Evolutionary conservation across 1,139 yeast species (phyloP), one percentile per base, ranked within the genome.

Genomic region (Kurtzmaniella quercitrusa): DNA sequence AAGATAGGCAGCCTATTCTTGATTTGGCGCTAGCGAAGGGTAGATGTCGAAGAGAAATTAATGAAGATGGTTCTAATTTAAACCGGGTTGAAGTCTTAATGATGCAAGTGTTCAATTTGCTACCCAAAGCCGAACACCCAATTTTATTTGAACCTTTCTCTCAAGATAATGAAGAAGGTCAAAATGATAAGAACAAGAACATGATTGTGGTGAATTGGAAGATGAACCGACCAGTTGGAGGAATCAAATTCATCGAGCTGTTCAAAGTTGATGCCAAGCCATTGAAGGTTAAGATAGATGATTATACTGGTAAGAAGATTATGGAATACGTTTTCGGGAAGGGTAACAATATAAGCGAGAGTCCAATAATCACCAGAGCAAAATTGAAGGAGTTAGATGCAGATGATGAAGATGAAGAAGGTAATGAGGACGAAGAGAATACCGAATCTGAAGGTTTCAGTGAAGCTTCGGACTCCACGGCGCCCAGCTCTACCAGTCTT

Each of bases 181-280:
- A 50, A 43, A 57, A 65, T 14, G 55, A 58, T 3, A 41, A 47
- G 25, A 45, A 53, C 8, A 50, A 50, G 19, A 61, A 58, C 44
- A 50, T 81, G 55, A 60, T 82, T 11, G 62, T 65, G 7, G 65
- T 81, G 7, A 66, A 62, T 33, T 85, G 93, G 93, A 73, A 77
- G 4, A 76, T 82, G 80, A 79, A 77, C 48, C 68, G 77, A 43
- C 77, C 84, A 14, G 77, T 83, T 38, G 91, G 90, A 38, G 91
- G 91, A 1, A 82, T 84, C 47, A 72, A 76, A 50, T 70, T 83
- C 33, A 67, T 83, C 48, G 82, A 77, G 50, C 65, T 71, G 48
- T 73, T 82, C 41, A 77, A 74, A 40, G 66, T 83, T 29, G 60
- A 64, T 27, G 65, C 85, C 6, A 65, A 70, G 43, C 89, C 89